Conservation (phyloP, 306 rosid genomes). For the barrel medic (Medicago truncatula) region DNA sequence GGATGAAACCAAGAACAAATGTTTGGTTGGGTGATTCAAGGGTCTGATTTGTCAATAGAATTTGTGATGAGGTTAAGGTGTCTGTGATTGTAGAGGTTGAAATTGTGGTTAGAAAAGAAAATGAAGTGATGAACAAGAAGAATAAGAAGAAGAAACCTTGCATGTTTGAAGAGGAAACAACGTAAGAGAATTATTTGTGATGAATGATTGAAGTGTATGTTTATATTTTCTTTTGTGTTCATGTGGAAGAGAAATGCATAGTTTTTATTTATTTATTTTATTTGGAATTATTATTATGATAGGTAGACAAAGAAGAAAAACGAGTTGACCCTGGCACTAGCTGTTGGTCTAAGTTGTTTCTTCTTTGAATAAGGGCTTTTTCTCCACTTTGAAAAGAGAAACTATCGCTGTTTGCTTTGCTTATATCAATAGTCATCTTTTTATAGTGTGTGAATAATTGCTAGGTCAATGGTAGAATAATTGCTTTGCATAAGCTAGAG, state of each 20-base stretch:
- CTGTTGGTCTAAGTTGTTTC: constrained; percentile 16
- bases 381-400: not conserved
- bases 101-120: constrained; percentile 22
- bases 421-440: not conserved
- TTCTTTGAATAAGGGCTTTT: not conserved
- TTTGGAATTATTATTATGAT: not conserved
- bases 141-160: constrained; percentile 19
- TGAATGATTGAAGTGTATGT: not conserved
- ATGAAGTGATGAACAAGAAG: constrained; percentile 34
- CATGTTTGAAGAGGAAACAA: constrained; percentile 48
- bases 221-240: not conserved
- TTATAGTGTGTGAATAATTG: not conserved
- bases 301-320: constrained; percentile 23
- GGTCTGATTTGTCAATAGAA: constrained; percentile 52
- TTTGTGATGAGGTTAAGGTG: constrained; percentile 53
- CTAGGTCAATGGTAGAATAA: constrained; percentile 4
- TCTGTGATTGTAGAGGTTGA: constrained; percentile 34
- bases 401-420: not conserved
- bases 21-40: constrained; percentile 50
- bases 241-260: constrained; percentile 22
- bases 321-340: constrained; percentile 18
- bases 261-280: not conserved
- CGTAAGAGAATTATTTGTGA: too few species aligned
- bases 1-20: constrained; percentile 67
- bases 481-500: not conserved